Percentiles rank a stretch among this genome's conserved stretches.
phyloP scores from a whole-genome alignment of 1,284 basidiomycete species.

The Ganoderma sinense region DNA sequence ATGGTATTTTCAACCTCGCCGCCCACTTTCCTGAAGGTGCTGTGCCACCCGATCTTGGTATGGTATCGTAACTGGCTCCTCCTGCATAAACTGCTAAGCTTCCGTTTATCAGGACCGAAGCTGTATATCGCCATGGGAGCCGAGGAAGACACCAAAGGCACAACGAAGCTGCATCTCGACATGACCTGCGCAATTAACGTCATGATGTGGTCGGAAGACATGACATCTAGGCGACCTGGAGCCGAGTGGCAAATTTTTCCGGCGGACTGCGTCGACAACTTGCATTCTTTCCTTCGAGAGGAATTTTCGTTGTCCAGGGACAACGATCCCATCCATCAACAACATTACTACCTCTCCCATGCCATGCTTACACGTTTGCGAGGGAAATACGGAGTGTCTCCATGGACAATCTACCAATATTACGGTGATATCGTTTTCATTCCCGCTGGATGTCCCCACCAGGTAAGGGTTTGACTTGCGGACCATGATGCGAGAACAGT shows the following conservation, averaged over 20 bases:
- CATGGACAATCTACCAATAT: not conserved
- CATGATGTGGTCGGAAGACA: not conserved
- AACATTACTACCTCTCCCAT: not conserved
- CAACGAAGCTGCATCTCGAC: not conserved
- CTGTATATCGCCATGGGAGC: not conserved
- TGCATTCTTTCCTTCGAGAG: not conserved
- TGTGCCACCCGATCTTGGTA: not conserved
- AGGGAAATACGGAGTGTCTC: not conserved
- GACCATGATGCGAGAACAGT: not conserved
- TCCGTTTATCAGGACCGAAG: not conserved
- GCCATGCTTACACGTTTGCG: not conserved
- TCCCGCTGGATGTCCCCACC: not conserved
- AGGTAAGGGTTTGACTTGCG: not conserved
- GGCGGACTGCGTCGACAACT: not conserved
- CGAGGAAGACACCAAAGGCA: not conserved
- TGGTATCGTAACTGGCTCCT: not conserved
- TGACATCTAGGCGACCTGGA: not conserved
- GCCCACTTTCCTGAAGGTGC: not conserved
- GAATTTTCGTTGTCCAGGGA: not conserved
- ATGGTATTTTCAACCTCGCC: not conserved
- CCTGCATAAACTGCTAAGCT: not conserved
- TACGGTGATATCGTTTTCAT: not conserved
- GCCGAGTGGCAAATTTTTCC: not conserved
- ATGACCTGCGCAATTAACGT: not conserved
- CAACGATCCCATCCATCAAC: not conserved